Evolutionary conservation across 495 filamentous ascomycete species (phyloP).

Genomic region (Aspergillus haitiensis): DNA sequence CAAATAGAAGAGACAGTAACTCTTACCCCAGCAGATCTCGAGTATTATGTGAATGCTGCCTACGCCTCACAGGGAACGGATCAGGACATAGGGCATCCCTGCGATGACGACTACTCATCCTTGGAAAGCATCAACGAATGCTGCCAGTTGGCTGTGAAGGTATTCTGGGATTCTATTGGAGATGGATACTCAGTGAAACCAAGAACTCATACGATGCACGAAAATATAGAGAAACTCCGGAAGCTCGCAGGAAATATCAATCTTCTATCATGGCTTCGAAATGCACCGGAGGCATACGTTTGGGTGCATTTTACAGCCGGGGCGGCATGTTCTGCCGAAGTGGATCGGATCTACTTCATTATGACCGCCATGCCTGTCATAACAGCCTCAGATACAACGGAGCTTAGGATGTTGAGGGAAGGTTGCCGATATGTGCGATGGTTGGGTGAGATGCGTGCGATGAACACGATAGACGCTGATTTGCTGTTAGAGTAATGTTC

Average conservation of each 20-base stretch:
- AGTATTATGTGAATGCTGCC: not conserved
- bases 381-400: not conserved
- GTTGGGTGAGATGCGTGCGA: not conserved
- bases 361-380: conserved; percentile 1
- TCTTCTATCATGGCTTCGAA: not conserved
- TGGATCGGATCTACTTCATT: not conserved
- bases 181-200: not conserved
- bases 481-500: no score
- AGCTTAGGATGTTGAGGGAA: conserved; percentile 4
- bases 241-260: not conserved
- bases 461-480: no score
- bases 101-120: not conserved
- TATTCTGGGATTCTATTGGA: not conserved
- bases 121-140: conserved; percentile 1
- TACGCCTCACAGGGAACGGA: not conserved
- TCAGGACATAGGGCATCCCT: not conserved
- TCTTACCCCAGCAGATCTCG: not conserved
- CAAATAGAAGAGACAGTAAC: not conserved
- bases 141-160: not conserved
- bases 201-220: not conserved
- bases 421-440: not conserved
- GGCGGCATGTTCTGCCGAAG: not conserved
- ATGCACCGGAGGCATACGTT: conserved; percentile 4
- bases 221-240: not conserved
- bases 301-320: conserved; percentile 7